Conservation (phyloP, 1,139 yeast species). For the Nematodospora anomalae region DNA sequence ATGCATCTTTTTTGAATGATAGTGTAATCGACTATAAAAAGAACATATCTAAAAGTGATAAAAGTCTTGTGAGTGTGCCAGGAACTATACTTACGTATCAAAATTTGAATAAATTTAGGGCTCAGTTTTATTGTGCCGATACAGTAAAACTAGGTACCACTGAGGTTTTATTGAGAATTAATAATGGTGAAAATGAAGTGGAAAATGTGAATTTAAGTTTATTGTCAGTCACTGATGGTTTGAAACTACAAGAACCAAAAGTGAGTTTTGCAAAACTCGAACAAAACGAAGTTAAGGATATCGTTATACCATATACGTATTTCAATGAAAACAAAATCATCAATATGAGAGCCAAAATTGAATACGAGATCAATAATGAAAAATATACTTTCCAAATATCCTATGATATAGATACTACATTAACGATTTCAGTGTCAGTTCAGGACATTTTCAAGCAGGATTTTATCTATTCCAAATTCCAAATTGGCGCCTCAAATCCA, state of each 20-base stretch:
- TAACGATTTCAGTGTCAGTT: conserved; percentile 67
- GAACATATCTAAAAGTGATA: not conserved
- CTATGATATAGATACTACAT: conserved; percentile 47
- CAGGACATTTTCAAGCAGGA: conserved; percentile 67
- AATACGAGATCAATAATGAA: conserved; percentile 27
- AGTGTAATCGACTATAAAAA: conserved; percentile 12
- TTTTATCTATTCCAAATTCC: conserved; percentile 63
- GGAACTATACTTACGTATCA: conserved; percentile 15
- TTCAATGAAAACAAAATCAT: conserved; percentile 28
- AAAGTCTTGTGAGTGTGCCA: not conserved
- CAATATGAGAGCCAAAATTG: conserved; percentile 30
- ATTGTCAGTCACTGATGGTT: conserved; percentile 19
- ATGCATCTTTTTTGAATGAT: conserved; percentile 13
- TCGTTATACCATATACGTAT: conserved; percentile 26
- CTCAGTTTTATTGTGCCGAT: conserved; percentile 21
- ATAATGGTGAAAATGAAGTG: conserved; percentile 20
- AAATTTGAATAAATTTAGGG: conserved; percentile 22
- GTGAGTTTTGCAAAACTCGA: conserved; percentile 21
- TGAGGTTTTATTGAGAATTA: conserved; percentile 21
- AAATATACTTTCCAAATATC: conserved; percentile 24
- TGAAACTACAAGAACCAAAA: conserved; percentile 17
- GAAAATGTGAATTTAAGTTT: conserved; percentile 18
- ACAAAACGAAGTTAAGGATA: conserved; percentile 15
- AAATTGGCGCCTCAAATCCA: conserved; percentile 58
- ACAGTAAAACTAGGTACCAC: conserved; percentile 24